Conservation (phyloP, 208 protist genomes). For the Acanthamoeba culbertsoni region DNA sequence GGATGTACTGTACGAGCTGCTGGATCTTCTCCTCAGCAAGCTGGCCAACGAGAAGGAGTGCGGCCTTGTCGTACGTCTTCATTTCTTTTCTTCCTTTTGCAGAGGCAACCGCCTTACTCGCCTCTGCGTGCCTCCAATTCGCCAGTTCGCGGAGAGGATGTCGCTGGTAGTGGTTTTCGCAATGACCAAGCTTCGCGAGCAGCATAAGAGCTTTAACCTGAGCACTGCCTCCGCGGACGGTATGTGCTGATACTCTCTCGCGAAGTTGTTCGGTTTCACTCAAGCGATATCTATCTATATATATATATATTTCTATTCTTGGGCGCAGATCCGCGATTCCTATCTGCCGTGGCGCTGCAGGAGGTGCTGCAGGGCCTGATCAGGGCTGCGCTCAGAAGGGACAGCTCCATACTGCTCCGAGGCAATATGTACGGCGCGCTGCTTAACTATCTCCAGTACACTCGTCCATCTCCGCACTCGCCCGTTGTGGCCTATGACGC, state of each 20-base stretch:
- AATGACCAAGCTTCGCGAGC: conserved; percentile 48
- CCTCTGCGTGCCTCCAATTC: not conserved
- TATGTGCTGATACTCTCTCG: conserved; percentile 37
- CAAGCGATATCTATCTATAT: not conserved
- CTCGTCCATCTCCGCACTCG: not conserved
- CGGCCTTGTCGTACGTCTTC: not conserved
- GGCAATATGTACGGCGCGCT: conserved; percentile 45
- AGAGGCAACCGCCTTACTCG: not conserved
- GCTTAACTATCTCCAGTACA: conserved; percentile 61
- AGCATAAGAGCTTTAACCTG: conserved; percentile 6
- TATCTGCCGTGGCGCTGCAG: not conserved
- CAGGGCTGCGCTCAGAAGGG: not conserved
- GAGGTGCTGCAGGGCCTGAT: not conserved
- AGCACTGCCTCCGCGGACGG: not conserved
- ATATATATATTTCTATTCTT: too few relatives aligned
- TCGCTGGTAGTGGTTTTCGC: conserved; percentile 30
- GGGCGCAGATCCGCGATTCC: not conserved
- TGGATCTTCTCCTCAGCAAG: not conserved
- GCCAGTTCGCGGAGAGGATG: conserved; percentile 46
- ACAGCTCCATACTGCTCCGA: not conserved
- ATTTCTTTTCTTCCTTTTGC: not conserved
- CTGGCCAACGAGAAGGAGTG: conserved; percentile 42
- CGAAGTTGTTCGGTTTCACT: not conserved
- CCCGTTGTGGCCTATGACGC: not conserved
- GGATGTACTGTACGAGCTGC: conserved; percentile 41